These are phyloP conservation scores for Aquilaria agallochum DNA, from an alignment of 441 rosid genomes.

Conservation along the genomic window DNA sequence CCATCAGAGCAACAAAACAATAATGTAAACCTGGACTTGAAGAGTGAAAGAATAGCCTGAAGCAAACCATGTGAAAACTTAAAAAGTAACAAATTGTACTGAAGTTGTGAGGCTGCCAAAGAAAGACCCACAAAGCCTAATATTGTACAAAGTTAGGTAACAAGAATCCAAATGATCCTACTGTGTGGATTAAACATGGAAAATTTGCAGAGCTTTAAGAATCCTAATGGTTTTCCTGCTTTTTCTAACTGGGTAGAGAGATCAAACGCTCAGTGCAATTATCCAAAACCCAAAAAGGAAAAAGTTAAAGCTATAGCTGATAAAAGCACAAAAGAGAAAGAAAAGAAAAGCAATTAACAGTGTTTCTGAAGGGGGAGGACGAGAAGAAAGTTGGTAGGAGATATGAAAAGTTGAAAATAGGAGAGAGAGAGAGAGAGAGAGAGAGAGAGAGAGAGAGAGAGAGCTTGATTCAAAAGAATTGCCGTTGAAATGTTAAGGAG, in stretches of 20 bases:
- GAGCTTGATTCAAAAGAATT: slow-evolving; percentile 1
- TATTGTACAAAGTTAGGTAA: slow-evolving; percentile 22
- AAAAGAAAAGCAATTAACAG: slow-evolving; percentile 14
- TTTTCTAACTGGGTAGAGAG: slow-evolving; percentile 5
- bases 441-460: slow-evolving; percentile 5
- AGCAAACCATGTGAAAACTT: slow-evolving; percentile 22
- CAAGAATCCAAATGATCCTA: slow-evolving; percentile 12
- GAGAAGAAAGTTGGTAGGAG: slow-evolving; percentile 5
- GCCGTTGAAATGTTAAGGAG: slow-evolving; percentile 8
- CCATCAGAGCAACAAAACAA: slow-evolving; percentile 13
- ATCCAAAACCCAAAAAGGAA: neutral
- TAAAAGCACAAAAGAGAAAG: slow-evolving; percentile 12
- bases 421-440: neutral
- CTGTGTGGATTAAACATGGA: slow-evolving; percentile 5
- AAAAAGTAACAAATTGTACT: slow-evolving; percentile 22
- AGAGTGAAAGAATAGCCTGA: slow-evolving; percentile 16
- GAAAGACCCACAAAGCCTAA: slow-evolving; percentile 31
- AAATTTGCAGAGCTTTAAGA: slow-evolving; percentile 8
- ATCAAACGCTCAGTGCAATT: slow-evolving; percentile 7
- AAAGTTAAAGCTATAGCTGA: slow-evolving; percentile 15
- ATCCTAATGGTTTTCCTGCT: slow-evolving; percentile 1
- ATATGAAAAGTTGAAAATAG: neutral
- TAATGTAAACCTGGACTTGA: slow-evolving; percentile 9
- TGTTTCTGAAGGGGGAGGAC: slow-evolving; percentile 9
- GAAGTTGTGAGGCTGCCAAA: slow-evolving; percentile 6